These are phyloP conservation scores for Antitrichia curtipendula DNA, from an alignment of 225 moss, liverwort and hornwort species.

Conservation along the genomic window DNA sequence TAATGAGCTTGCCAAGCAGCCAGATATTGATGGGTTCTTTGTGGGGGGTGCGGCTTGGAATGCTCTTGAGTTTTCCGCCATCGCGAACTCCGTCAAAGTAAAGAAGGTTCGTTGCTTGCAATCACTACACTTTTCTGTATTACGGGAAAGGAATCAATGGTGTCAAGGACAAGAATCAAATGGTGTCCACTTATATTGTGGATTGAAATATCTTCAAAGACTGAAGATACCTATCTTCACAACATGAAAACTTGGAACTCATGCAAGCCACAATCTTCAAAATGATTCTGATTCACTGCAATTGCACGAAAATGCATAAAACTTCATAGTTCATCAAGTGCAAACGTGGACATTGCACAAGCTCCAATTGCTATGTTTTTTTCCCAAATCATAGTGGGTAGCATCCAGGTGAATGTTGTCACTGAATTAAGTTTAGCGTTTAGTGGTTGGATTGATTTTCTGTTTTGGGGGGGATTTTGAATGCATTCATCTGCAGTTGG, in stretches of 20 bases:
- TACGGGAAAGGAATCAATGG: background rate
- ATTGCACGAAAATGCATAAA: background rate
- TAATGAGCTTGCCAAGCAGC: constrained; percentile 45
- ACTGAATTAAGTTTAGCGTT: too few species aligned
- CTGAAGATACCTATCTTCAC: background rate
- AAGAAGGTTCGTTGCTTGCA: constrained; percentile 38
- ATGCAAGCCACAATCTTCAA: background rate
- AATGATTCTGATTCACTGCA: background rate
- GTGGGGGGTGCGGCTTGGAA: constrained; percentile 65
- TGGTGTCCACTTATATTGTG: background rate
- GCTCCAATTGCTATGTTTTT: background rate
- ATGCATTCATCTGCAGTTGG: background rate
- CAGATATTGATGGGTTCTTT: constrained; percentile 82
- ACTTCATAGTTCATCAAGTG: background rate
- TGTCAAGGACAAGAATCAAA: background rate
- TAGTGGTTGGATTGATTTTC: too few species aligned
- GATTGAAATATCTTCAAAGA: background rate
- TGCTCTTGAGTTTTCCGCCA: constrained; percentile 53
- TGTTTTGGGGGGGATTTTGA: background rate
- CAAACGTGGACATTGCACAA: background rate
- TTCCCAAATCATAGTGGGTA: background rate
- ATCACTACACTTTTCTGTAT: too few species aligned
- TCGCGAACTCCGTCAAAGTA: constrained; percentile 58
- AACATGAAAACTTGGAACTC: background rate
- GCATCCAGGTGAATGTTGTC: background rate